Percentiles rank a stretch among this genome's conserved stretches.
Evolutionary conservation across 108 stramenopile genomes (phyloP).

Genomic region (Conticribra weissflogii): DNA sequence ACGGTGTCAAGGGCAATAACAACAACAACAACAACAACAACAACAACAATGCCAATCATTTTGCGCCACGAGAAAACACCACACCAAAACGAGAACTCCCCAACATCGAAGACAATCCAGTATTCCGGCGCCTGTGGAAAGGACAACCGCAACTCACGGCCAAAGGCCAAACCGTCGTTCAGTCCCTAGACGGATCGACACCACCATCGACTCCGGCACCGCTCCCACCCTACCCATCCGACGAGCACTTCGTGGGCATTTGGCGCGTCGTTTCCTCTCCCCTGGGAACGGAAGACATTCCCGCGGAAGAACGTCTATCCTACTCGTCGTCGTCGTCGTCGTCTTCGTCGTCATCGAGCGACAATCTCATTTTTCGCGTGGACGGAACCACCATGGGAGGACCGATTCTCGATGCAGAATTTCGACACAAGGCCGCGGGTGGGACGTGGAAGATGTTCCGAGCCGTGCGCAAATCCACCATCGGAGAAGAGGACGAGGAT

Average conservation of each 20-base stretch:
- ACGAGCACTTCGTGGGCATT: slow-evolving; percentile 71
- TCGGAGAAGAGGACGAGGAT: slow-evolving; percentile 29
- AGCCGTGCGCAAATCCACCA: slow-evolving; percentile 32
- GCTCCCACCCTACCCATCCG: slow-evolving; percentile 67
- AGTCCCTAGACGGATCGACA: slow-evolving; percentile 23
- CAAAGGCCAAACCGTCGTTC: slow-evolving; percentile 37
- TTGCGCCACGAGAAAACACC: background rate
- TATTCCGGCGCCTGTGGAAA: slow-evolving; percentile 63
- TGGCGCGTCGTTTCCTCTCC: slow-evolving; percentile 79
- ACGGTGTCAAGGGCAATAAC: background rate
- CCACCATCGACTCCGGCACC: slow-evolving; percentile 26
- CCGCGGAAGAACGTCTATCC: slow-evolving; percentile 21
- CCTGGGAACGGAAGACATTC: slow-evolving; percentile 40
- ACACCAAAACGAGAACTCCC: slow-evolving; percentile 38
- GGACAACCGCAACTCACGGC: slow-evolving; percentile 35
- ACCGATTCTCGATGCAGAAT: slow-evolving; percentile 70
- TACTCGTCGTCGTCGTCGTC: slow-evolving; percentile 10
- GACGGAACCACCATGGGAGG: slow-evolving; percentile 82
- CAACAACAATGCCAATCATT: background rate
- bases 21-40: background rate
- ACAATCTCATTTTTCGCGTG: slow-evolving; percentile 74
- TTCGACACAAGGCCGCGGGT: slow-evolving; percentile 75
- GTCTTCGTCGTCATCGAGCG: slow-evolving; percentile 36
- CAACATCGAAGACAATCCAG: slow-evolving; percentile 71
- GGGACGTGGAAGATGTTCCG: slow-evolving; percentile 79